A percentile compares a stretch with the other conserved stretches of the same genome.
These are phyloP conservation scores for Phytopythium sindhum DNA, from an alignment of 352 stramenopile species.

Conservation along the genomic window DNA sequence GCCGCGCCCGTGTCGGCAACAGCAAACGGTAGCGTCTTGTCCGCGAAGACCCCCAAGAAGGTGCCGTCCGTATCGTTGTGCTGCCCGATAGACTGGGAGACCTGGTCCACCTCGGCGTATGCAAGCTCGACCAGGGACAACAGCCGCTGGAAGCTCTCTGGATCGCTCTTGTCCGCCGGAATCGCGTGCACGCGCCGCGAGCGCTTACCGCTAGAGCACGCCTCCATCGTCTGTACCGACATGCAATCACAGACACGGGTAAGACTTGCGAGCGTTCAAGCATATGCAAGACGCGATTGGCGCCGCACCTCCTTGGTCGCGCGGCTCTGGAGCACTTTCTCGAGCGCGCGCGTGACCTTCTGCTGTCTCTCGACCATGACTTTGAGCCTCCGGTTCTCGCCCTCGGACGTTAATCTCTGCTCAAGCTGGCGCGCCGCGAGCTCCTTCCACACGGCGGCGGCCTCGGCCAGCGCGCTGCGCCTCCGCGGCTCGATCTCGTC, in stretches of 20 bases:
- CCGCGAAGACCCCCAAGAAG: slow-evolving; percentile 32
- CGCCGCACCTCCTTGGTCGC: slow-evolving; percentile 21
- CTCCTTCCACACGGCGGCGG: slow-evolving; percentile 23
- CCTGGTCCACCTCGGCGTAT: slow-evolving; percentile 31
- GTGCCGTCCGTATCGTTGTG: slow-evolving; percentile 10
- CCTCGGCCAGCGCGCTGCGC: background rate
- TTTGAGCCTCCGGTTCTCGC: slow-evolving; percentile 29
- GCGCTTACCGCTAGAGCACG: slow-evolving; percentile 21
- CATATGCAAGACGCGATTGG: background rate
- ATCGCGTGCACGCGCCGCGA: slow-evolving; percentile 23
- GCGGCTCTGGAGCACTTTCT: slow-evolving; percentile 29
- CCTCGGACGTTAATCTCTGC: slow-evolving; percentile 22
- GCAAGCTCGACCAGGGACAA: slow-evolving; percentile 27
- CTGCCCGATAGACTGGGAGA: slow-evolving; percentile 21
- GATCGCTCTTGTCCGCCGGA: slow-evolving; percentile 20
- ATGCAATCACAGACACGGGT: background rate
- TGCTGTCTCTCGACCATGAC: slow-evolving; percentile 22
- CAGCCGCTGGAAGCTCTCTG: slow-evolving; percentile 32
- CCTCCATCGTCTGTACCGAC: slow-evolving; percentile 22
- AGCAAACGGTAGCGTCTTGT: slow-evolving; percentile 45
- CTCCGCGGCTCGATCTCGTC: background rate
- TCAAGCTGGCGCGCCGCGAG: slow-evolving; percentile 29
- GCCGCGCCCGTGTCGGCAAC: slow-evolving; percentile 27
- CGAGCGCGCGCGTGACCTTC: slow-evolving; percentile 27
- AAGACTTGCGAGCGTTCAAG: background rate